Evolutionary conservation across 1,284 basidiomycete species (phyloP).

Genomic region (Ceratobasidium sp.): DNA sequence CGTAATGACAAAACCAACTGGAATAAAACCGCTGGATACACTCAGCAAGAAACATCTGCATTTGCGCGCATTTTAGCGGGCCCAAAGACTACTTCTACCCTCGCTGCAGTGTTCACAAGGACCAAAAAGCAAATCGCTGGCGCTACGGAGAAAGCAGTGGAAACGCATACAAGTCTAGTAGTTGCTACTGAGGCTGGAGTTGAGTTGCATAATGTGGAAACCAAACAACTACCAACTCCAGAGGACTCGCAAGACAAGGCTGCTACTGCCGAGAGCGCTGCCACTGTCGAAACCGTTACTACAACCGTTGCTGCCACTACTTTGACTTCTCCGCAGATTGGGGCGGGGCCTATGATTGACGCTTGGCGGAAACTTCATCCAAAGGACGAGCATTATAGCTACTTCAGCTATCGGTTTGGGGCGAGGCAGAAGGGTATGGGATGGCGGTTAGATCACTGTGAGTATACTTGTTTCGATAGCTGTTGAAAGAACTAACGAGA

Average conservation of each 20-base stretch:
- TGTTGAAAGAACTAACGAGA: slow-evolving; percentile 8
- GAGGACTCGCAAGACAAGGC: too few species aligned
- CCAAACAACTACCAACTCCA: background rate
- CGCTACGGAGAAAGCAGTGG: slow-evolving; percentile 47
- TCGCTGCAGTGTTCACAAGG: background rate
- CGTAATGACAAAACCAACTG: slow-evolving; percentile 76
- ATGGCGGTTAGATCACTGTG: slow-evolving; percentile 90
- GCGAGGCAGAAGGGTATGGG: slow-evolving; percentile 85
- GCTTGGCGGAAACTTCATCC: slow-evolving; percentile 86
- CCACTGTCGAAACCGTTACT: slow-evolving; percentile 1
- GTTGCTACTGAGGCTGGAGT: background rate
- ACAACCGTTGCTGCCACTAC: background rate
- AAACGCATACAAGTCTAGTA: slow-evolving; percentile 44
- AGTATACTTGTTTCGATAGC: slow-evolving; percentile 54
- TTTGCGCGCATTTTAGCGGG: slow-evolving; percentile 56
- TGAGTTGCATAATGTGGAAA: background rate
- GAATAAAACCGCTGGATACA: slow-evolving; percentile 86
- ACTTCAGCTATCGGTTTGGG: slow-evolving; percentile 88
- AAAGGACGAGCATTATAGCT: slow-evolving; percentile 78
- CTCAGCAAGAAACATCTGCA: slow-evolving; percentile 72
- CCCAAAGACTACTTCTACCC: slow-evolving; percentile 22
- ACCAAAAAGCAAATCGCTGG: background rate
- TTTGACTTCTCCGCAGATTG: background rate
- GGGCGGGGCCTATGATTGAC: slow-evolving; percentile 72
- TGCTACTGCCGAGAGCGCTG: background rate